Percentiles rank a stretch among this genome's conserved stretches.
These are phyloP conservation scores for Penicillium sp. DNA, from an alignment of 2,329 filamentous ascomycete genomes.

Conservation along the genomic window DNA sequence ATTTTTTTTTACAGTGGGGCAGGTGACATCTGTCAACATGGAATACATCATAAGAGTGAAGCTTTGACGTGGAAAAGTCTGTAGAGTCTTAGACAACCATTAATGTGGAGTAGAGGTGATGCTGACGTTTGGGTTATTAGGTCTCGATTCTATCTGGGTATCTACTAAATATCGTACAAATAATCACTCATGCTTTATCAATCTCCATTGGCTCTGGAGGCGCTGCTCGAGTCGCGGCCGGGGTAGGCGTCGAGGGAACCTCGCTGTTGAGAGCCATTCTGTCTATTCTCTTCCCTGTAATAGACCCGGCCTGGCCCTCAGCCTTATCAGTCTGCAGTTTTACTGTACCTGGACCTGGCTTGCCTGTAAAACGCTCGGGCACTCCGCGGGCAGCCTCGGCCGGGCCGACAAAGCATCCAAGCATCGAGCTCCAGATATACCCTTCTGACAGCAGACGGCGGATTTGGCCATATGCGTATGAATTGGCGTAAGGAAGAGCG, in stretches of 20 bases:
- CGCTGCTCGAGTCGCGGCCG: not conserved
- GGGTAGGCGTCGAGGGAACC: conserved; percentile 4
- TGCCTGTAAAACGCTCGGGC: conserved; percentile 67
- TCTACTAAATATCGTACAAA: conserved; percentile 11
- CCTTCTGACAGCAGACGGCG: conserved; percentile 70
- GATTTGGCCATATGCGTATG: conserved; percentile 75
- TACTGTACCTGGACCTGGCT: conserved; percentile 4
- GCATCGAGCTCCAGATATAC: conserved; percentile 76
- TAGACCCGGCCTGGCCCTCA: conserved; percentile 15
- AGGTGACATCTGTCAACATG: conserved; percentile 5
- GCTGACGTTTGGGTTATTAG: conserved; percentile 7
- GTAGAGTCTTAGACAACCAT: conserved; percentile 2
- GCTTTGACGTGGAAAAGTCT: not conserved
- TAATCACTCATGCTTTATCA: conserved; percentile 7
- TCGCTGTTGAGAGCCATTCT: not conserved
- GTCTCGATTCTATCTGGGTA: conserved; percentile 12
- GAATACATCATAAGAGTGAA: not conserved
- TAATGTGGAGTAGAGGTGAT: conserved; percentile 10
- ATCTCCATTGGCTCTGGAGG: conserved; percentile 20
- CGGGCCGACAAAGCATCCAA: conserved; percentile 80
- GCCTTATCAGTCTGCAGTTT: not conserved
- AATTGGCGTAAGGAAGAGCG: conserved; percentile 75
- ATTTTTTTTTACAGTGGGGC: not conserved
- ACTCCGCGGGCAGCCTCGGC: conserved; percentile 65
- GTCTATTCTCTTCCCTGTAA: conserved; percentile 1